Percentiles rank a stretch among this genome's conserved stretches.
These are phyloP conservation scores for Acephala macrosclerotiorum DNA, from an alignment of 2,329 filamentous ascomycete genomes.

Conservation along the genomic window DNA sequence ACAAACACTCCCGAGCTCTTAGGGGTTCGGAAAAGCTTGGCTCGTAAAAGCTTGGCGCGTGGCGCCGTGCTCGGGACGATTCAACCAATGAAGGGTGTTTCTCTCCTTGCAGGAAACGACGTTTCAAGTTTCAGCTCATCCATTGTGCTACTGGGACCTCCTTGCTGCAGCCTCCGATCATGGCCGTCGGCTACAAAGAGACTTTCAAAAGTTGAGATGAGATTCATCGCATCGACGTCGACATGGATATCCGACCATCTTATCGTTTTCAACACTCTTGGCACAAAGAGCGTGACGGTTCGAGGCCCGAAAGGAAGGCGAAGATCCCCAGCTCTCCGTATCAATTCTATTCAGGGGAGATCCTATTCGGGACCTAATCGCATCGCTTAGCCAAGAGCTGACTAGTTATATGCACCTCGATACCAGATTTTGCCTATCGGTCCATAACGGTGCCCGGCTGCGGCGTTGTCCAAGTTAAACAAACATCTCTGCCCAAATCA, in stretches of 20 bases:
- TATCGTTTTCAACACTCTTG: neutral
- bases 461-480: neutral
- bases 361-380: slow-evolving; percentile 9
- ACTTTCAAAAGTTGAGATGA: neutral
- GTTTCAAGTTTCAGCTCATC: slow-evolving; percentile 12
- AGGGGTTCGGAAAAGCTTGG: slow-evolving; percentile 9
- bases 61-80: neutral
- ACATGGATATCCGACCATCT: too few relatives aligned
- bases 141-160: neutral
- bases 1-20: slow-evolving; percentile 2
- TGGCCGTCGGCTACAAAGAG: neutral
- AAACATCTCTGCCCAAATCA: slow-evolving; percentile 8
- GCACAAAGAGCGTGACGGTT: neutral
- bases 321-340: neutral
- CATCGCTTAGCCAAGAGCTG: neutral
- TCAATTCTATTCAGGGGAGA: slow-evolving; percentile 2
- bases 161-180: neutral
- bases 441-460: neutral
- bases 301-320: neutral
- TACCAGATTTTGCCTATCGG: slow-evolving; percentile 5
- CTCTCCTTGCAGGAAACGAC: slow-evolving; percentile 15
- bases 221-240: neutral
- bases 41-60: slow-evolving; percentile 5
- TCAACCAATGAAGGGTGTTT: slow-evolving; percentile 9
- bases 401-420: slow-evolving; percentile 13